Evolutionary conservation across 805 yeast species (phyloP), one percentile per base, ranked within the genome.

Genomic region (Cyberlindnera maclurae): DNA sequence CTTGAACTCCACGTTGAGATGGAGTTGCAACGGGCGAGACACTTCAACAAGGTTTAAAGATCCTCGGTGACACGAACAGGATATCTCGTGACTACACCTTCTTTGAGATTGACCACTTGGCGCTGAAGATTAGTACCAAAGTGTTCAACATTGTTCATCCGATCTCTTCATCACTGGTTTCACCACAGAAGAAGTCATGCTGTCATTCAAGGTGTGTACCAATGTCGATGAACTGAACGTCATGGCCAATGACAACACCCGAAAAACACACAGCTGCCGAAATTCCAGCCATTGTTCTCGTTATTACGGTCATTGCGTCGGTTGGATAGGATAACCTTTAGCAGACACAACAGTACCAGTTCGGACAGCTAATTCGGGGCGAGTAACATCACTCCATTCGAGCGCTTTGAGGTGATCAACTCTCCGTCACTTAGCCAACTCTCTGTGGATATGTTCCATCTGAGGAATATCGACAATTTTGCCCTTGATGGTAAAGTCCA

Each of bases 211-310:
- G n/a, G 5, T 8, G 17, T 35, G 32, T 15, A 7, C 4, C 12
- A 29, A 18, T 18, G 13, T 35, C 10, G 5, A 29, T 13, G 37
- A 35, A 12, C 12, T 35, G 32, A 35, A 35, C 17, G 16, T 35
- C 8, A 35, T 35, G 32, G 37, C 37, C 12, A 18, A 22, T 35
- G 37, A 28, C 15, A 35, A 28, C 15, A 28, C 37, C 18, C 32
- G 28, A 32, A 28, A 12, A 35, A 28, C 15, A 28, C 37, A 17
- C 32, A 35, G 10, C 33, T 35, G 18, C 17, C 28, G 27, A 35
- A 17, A 6, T 29, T 34, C 15, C n/a, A 15, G 1, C 37, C 37
- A 12, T 15, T 34, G 31, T 34, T 27, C 15, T 15, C 22, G 11
- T 24, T 34, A 9, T 11, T 34, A 15, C 10, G n/a, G 15, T 7